Percentiles rank a stretch among this genome's conserved stretches.
phyloP scores from a whole-genome alignment of 2,329 filamentous ascomycete species.

The Aspergillus felis region DNA sequence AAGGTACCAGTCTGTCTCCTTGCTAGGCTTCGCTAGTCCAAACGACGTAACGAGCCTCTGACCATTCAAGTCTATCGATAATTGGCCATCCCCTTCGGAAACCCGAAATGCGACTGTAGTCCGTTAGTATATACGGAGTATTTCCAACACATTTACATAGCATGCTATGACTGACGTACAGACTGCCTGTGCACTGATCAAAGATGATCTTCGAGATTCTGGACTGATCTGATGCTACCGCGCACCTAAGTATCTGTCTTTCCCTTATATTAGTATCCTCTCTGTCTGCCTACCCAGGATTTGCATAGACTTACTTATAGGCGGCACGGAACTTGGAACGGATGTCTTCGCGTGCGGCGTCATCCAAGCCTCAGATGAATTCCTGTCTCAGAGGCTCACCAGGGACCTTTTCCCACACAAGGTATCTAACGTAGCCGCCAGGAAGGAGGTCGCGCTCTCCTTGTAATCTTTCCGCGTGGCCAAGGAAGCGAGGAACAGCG shows the following conservation, averaged over 20 bases:
- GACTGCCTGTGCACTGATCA: conserved; percentile 12
- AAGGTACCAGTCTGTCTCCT: conserved; percentile 7
- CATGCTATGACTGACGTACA: conserved; percentile 11
- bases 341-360: conserved; percentile 8
- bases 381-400: conserved; percentile 11
- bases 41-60: conserved; percentile 12
- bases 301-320: conserved; percentile 15
- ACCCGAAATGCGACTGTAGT: conserved; percentile 11
- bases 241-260: conserved; percentile 13
- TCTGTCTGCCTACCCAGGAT: neutral
- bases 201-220: conserved; percentile 17
- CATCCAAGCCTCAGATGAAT: conserved; percentile 16
- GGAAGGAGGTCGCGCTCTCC: conserved; percentile 12
- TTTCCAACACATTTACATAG: conserved; percentile 3
- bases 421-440: conserved; percentile 13
- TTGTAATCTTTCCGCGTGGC: conserved; percentile 12
- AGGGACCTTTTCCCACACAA: conserved; percentile 16
- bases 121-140: conserved; percentile 6
- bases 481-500: conserved; percentile 15
- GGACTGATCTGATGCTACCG: conserved; percentile 1
- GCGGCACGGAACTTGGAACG: conserved; percentile 14
- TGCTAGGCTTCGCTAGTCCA: conserved; percentile 5
- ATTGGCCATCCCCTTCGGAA: conserved; percentile 15
- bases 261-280: conserved; percentile 5
- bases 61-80: conserved; percentile 9